phyloP scores from a whole-genome alignment of 1,139 yeast genomes.

The Candida mesenterica region DNA sequence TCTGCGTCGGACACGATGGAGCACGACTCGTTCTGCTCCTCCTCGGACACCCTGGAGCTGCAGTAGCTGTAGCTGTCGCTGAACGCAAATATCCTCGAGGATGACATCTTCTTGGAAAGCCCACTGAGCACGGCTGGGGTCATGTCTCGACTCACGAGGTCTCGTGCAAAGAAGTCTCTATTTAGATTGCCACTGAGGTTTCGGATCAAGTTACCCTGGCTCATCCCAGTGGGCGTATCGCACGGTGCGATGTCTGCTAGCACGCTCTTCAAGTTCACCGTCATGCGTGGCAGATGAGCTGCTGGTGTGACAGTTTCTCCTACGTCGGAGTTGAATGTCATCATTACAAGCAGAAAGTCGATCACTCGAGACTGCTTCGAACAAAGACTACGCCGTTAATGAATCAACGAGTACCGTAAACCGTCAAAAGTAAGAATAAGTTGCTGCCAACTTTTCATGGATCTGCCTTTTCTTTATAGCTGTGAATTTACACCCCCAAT shows the following conservation, averaged over 20 bases:
- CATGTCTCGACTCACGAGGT: no score
- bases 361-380: no score
- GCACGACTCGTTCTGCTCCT: slow-evolving; percentile 10
- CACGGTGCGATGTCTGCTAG: background rate
- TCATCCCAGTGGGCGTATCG: slow-evolving; percentile 1
- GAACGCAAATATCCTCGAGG: background rate
- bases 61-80: slow-evolving; percentile 9
- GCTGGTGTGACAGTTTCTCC: background rate
- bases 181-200: slow-evolving; percentile 2
- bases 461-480: no score
- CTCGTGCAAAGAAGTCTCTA: background rate
- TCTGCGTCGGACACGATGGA: slow-evolving; percentile 12
- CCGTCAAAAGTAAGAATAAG: no score
- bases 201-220: slow-evolving; percentile 7
- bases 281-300: background rate
- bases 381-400: no score
- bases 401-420: no score
- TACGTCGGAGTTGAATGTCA: background rate
- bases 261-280: background rate
- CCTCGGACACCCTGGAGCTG: slow-evolving; percentile 9
- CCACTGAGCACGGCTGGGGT: no score
- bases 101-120: background rate
- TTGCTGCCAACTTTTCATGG: no score
- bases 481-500: no score
- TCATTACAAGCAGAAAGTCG: no score